These are phyloP conservation scores for Cenchrus fungigraminus DNA, from an alignment of 176 grass and related monocot genomes.

Conservation along the genomic window DNA sequence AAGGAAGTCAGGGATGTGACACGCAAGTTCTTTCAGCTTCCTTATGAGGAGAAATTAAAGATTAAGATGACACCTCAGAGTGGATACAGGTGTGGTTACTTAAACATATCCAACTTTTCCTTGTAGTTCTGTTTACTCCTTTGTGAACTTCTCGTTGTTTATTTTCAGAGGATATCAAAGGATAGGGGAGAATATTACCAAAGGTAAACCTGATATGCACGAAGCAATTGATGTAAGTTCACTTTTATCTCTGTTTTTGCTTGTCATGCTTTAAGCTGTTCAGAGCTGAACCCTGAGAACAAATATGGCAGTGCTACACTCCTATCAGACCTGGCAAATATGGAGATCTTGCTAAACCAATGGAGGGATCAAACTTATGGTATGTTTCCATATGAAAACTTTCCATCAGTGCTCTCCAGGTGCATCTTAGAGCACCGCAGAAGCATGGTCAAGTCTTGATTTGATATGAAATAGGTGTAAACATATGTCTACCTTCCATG, in stretches of 20 bases:
- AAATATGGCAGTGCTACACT: conserved; percentile 66
- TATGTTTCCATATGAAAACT: conserved; percentile 48
- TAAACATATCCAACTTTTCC: neutral
- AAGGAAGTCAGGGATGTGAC: conserved; percentile 76
- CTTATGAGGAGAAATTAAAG: conserved; percentile 81
- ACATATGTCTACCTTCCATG: neutral
- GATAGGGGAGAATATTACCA: conserved; percentile 84
- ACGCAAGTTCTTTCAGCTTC: conserved; percentile 73
- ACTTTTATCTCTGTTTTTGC: conserved; percentile 14
- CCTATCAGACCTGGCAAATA: conserved; percentile 66
- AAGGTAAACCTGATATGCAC: conserved; percentile 95
- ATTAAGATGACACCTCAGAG: conserved; percentile 84
- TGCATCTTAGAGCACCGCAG: neutral
- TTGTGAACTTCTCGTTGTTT: neutral
- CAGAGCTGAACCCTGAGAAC: conserved; percentile 4
- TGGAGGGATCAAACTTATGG: conserved; percentile 91
- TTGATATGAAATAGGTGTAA: neutral
- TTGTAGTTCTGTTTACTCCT: neutral
- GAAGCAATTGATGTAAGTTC: conserved; percentile 97
- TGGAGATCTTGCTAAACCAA: conserved; percentile 77
- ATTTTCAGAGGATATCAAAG: conserved; percentile 80
- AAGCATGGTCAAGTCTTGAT: neutral
- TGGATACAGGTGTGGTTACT: conserved; percentile 68
- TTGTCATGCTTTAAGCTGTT: conserved; percentile 12
- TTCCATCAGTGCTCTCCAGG: neutral